Base-by-base conservation (phyloP, 2,329 filamentous ascomycete genomes). In the Remersonia thermophila region DNA sequence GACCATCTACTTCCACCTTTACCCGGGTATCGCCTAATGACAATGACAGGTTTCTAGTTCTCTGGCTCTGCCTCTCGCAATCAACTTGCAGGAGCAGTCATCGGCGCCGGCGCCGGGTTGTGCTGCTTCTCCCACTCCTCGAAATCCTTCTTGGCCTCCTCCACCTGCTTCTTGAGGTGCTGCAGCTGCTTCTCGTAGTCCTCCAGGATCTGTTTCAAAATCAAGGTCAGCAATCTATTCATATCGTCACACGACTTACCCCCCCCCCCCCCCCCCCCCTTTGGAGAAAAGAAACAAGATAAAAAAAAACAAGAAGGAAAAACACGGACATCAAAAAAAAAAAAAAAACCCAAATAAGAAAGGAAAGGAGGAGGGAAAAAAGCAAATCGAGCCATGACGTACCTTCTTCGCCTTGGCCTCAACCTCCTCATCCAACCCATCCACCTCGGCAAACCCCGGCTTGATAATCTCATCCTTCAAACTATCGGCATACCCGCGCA, bases 111-210 rank as follows among this genome's bases (percentile, higher is more conserved):
- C 16, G 54, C 48, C 10, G 61, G 57, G 44, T 60, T 60, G 36
- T 63, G 61, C 43, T 65, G 66, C 51, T 63, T 65, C 46, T 72
- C 66, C 69, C 71, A 75, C 17, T 66, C 60, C 10, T 65, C 61
- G 41, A 67, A 74, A 42, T 75, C 72, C 29, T 67, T 63, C 47
- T 70, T 71, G 45, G 77, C 64, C 34, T 71, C 66, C 52, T 80
- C 77, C 11, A 79, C 64, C 54, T 85, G 79, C 54, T 77, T 79
- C 58, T 77, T 81, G 44, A 93, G 64, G 54, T 87, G 80, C 52
- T 72, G 66, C 25, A 91, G 66, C 61, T 89, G 83, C 55, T 78
- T 82, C 55, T 87, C 80, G 55, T 87, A 89, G 52, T 86, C 81
- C 50, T 82, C 78, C 49, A 89, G 60, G 32, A 89, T 79, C 80